Conservation (phyloP, 768 basidiomycete genomes). For the Suillus spraguei region DNA sequence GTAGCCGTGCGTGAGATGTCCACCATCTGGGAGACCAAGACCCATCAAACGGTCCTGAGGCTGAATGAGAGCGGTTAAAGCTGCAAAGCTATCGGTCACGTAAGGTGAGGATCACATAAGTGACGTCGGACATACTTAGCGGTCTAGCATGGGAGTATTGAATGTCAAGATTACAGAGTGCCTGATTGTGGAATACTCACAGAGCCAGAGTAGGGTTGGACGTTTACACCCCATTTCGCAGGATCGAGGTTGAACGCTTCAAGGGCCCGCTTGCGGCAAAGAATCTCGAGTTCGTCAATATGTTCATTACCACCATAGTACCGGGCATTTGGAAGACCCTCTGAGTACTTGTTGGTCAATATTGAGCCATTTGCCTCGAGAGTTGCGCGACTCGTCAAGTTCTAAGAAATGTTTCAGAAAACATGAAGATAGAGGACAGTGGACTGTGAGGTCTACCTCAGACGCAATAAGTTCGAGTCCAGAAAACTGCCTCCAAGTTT, state of each 20-base stretch:
- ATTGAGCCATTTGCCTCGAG: conserved; percentile 99
- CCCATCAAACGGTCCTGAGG: conserved; percentile 99
- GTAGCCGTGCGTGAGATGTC: conserved; percentile 96
- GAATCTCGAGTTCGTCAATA: conserved; percentile 93
- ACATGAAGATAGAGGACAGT: not conserved
- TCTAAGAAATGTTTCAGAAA: conserved; percentile 48
- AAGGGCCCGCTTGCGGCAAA: conserved; percentile 95
- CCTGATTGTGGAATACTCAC: conserved; percentile 45
- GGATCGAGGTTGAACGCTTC: conserved; percentile 96
- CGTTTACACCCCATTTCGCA: conserved; percentile 95
- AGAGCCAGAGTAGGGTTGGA: conserved; percentile 96
- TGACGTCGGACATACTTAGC: conserved; percentile 67
- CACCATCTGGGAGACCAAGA: conserved; percentile 96
- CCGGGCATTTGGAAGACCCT: conserved; percentile 96
- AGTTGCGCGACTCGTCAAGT: conserved; percentile 92
- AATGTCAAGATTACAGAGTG: conserved; percentile 20
- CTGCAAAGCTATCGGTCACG: conserved; percentile 74
- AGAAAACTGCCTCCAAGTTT: conserved; percentile 97
- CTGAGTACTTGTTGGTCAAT: conserved; percentile 99
- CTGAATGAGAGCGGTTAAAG: conserved; percentile 92
- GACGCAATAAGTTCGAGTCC: conserved; percentile 99
- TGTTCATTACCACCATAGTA: conserved; percentile 99
- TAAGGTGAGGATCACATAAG: conserved; percentile 14
- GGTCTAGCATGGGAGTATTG: conserved; percentile 49
- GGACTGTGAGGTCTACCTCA: conserved; percentile 60